Base-by-base conservation (phyloP, 257 asterid genomes). In the Solanum sitiens region DNA sequence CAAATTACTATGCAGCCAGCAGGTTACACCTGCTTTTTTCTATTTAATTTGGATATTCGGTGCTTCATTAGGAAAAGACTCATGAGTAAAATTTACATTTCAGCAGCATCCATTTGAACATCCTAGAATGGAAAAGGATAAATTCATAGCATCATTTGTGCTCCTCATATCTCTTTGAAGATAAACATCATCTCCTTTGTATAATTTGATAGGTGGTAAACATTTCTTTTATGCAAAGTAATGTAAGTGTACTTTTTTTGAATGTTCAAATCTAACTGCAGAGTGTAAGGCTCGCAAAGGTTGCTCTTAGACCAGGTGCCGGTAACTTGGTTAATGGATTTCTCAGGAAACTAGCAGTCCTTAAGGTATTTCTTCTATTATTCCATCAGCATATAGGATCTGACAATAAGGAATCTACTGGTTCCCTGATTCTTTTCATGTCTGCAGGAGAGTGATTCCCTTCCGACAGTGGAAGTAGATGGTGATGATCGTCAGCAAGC, bases 401-500 rank as follows among this genome's bases (percentile, higher is more conserved):
- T 87, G 87, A 59, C 79, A 53, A 33, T 53, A 90, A 86, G 85
- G 61, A 86, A 68, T 84, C 45, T 88, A 35, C 83, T 80, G 87
- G 89, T 84, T 87, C 85, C 80, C 82, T 85, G 32, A 82, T 47
- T 45, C 72, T 88, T 87, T 83, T 87, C 74, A 75, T 87, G 50
- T 89, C 87, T 89, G 53, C 93, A 96, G 98, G 98, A 94, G 91
- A 91, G 86, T 68, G 88, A 91, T 89, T 92, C 95, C 40, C 97
- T 96, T 86, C 98, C 99, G 76, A 84, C 90, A 86, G 98, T 96
- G 25, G 89, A 89, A 90, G 92, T 96, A 76, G 96, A 93, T 44
- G 99, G 99, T 88, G 93, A 96, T 85, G 93, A 93, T 90, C 92
- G 99, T 73, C 98, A 94, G 92, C 94, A 93, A 93, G 99, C 99